Evolutionary conservation across 306 rosid species (phyloP).

Genomic region (Lupinus albus): DNA sequence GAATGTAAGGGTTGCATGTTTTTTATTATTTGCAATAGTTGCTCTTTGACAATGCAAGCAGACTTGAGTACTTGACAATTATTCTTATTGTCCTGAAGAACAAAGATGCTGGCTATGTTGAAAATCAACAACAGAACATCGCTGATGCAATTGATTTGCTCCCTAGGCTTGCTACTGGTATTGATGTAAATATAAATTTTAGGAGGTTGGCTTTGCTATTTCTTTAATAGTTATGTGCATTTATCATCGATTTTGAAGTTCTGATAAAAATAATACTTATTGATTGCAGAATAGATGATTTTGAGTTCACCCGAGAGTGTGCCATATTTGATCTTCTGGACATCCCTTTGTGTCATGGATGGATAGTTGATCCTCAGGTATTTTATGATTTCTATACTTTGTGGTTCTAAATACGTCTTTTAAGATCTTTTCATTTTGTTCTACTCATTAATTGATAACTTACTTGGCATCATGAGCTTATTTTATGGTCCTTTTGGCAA

Average conservation of each 20-base stretch:
- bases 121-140: conserved; percentile 95
- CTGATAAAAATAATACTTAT: conserved; percentile 37
- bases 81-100: conserved; percentile 54
- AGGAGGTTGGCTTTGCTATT: conserved; percentile 60
- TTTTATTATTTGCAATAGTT: conserved; percentile 11
- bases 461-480: too few relatives aligned
- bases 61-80: conserved; percentile 7
- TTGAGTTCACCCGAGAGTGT: conserved; percentile 96
- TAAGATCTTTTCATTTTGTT: too few relatives aligned
- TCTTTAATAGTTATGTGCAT: conserved; percentile 27
- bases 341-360: conserved; percentile 96
- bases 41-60: conserved; percentile 30
- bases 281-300: conserved; percentile 81
- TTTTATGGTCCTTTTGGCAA: too few relatives aligned
- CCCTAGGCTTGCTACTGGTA: conserved; percentile 97
- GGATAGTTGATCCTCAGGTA: conserved; percentile 97
- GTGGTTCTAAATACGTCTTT: too few relatives aligned
- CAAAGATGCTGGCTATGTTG: conserved; percentile 83
- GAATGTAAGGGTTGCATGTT: conserved; percentile 58
- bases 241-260: conserved; percentile 36
- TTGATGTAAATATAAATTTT: conserved; percentile 93
- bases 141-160: conserved; percentile 96
- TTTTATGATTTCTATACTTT: background rate
- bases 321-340: conserved; percentile 97
- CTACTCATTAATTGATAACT: too few relatives aligned